Evolutionary conservation across 2,329 filamentous ascomycete species (phyloP).

Genomic region (Trichoderma harzianum): DNA sequence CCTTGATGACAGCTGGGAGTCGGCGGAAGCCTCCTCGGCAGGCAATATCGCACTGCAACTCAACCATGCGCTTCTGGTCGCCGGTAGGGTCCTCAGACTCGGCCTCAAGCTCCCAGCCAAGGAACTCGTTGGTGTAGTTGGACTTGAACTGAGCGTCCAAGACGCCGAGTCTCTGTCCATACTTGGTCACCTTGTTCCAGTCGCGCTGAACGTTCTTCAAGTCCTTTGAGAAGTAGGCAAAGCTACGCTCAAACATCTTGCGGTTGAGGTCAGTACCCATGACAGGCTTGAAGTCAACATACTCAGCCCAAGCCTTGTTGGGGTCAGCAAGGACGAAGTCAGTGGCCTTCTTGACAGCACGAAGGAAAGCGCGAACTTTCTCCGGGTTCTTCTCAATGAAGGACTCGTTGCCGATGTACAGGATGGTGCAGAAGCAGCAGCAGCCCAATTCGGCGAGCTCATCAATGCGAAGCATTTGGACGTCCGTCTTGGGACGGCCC

Average conservation of each 20-base stretch:
- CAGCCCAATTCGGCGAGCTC: slow-evolving; percentile 75
- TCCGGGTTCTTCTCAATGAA: slow-evolving; percentile 66
- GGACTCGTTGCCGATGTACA: slow-evolving; percentile 74
- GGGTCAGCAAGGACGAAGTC: slow-evolving; percentile 67
- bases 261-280: slow-evolving; percentile 67
- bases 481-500: slow-evolving; percentile 61
- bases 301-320: slow-evolving; percentile 62
- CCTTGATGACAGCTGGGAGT: slow-evolving; percentile 28
- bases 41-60: slow-evolving; percentile 65
- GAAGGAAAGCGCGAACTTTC: slow-evolving; percentile 65
- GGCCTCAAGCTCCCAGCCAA: slow-evolving; percentile 61
- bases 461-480: slow-evolving; percentile 79
- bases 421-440: slow-evolving; percentile 80
- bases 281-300: slow-evolving; percentile 67
- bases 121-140: slow-evolving; percentile 72
- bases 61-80: slow-evolving; percentile 72
- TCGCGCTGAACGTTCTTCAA: slow-evolving; percentile 72
- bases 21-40: slow-evolving; percentile 61
- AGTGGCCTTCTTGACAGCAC: slow-evolving; percentile 70
- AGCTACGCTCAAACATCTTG: slow-evolving; percentile 78
- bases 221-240: slow-evolving; percentile 71
- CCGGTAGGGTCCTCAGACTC: slow-evolving; percentile 66
- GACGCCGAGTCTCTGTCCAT: slow-evolving; percentile 70
- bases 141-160: slow-evolving; percentile 60
- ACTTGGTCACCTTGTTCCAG: slow-evolving; percentile 74